Conservation (phyloP, 345 rosid genomes). For the Bruguiera sexangula region DNA sequence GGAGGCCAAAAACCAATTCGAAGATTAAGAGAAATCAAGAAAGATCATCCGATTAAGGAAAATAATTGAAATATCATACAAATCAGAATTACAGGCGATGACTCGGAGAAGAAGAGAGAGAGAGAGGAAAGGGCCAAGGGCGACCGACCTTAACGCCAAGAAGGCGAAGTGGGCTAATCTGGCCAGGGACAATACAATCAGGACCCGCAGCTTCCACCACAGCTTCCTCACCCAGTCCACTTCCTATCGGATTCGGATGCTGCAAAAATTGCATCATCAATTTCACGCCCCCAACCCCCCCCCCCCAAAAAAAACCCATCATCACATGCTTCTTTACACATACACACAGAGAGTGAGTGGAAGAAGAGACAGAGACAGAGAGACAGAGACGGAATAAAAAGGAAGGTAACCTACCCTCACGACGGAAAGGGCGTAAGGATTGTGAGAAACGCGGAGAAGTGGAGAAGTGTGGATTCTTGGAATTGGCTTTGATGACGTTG, state of each 20-base stretch:
- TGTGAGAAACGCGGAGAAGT: constrained; percentile 49
- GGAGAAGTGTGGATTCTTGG: constrained; percentile 75
- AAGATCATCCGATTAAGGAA: too few species aligned
- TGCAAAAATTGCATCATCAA: constrained; percentile 18
- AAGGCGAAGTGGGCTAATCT: constrained; percentile 60
- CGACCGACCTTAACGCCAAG: constrained; percentile 72
- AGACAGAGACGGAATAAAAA: background rate
- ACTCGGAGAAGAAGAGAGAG: too few species aligned
- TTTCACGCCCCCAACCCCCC: background rate
- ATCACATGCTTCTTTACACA: background rate
- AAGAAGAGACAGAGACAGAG: background rate
- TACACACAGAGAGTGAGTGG: too few species aligned
- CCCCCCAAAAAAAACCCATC: background rate
- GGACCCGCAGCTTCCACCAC: constrained; percentile 86
- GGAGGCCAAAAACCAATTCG: too few species aligned
- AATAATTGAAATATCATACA: too few species aligned
- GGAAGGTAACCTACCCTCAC: constrained; percentile 48
- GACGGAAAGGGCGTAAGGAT: constrained; percentile 61
- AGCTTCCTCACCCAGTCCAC: constrained; percentile 70
- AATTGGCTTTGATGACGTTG: constrained; percentile 50
- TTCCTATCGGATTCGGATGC: constrained; percentile 79
- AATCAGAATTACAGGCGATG: background rate
- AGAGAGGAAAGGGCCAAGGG: background rate
- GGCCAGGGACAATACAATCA: constrained; percentile 84
- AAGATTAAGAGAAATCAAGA: too few species aligned